Base-by-base conservation (phyloP, 257 asterid genomes). In the Verbena officinalis region DNA sequence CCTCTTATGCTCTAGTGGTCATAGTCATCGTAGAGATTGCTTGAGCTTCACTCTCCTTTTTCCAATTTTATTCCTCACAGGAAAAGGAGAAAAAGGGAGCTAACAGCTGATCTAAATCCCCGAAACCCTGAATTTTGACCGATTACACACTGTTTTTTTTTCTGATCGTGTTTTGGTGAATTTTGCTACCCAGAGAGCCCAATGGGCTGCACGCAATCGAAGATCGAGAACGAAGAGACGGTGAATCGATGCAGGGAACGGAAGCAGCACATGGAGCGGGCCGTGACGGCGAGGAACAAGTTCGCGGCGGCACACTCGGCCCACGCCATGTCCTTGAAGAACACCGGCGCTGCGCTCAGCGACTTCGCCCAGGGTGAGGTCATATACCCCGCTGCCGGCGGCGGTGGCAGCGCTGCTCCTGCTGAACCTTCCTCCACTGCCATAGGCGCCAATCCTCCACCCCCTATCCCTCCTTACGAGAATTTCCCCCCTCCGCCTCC, bases 231-330 rank as follows among this genome's bases (percentile, higher is more conserved):
- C 75, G 93, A 94, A 52, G 99, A 94, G 78, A 78, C 89, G 8
- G 96, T 94, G 14, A 75, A 67, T 8, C 80, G 99, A 84, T 94
- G 97, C 85, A 90, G 74, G 74, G 97, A 94, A n/a, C 86, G 97
- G 13, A 87, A 80, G 80, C 83, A 50, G 55, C 72, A 65, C 73
- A 94, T 94, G 97, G 90, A 88, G 67, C 86, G 84, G 6, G 95
- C 97, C 19, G 96, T 94, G 54, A 75, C 84, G 43, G 75, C 84
- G 13, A 78, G 99, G 13, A 94, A 94, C 81, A 95, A 90, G 64
- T 94, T 94, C 69, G 93, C 99, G 3, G 95, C 97, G 1, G 97
- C 99, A 5, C 97, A 94, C 73, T 84, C 96, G 0, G 81, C 95
- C 45, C 83, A 91, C 65, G 84, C 89, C 59, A 79, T 88, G 90